phyloP scores from a whole-genome alignment of 2,329 filamentous ascomycete species.

The Apiospora sp. region DNA sequence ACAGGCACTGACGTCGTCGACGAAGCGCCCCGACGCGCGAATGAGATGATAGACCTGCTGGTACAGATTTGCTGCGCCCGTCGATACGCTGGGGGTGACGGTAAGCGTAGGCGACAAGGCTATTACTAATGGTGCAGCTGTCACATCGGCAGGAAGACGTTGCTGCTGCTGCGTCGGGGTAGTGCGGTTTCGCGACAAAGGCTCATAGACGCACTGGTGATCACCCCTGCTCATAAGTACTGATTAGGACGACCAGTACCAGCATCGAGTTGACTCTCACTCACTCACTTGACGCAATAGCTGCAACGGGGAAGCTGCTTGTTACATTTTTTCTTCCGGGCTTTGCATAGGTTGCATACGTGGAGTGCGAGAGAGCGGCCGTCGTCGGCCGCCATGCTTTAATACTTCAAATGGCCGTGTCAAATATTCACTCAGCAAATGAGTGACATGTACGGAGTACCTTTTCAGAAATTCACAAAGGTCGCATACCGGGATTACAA shows the following conservation, averaged over 20 bases:
- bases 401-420: too few species aligned
- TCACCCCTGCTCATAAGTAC: neutral
- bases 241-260: neutral
- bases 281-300: slow-evolving; percentile 24
- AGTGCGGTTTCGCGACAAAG: neutral
- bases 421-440: too few species aligned
- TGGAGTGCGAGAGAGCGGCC: neutral
- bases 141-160: neutral
- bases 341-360: slow-evolving; percentile 30
- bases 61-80: slow-evolving; percentile 14
- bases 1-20: slow-evolving; percentile 37
- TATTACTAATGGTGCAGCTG: neutral
- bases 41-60: slow-evolving; percentile 24
- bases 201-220: neutral
- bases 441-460: too few species aligned
- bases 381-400: slow-evolving; percentile 22
- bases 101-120: neutral
- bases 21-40: slow-evolving; percentile 27
- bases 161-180: neutral
- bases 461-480: too few species aligned
- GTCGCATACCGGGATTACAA: too few species aligned
- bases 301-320: slow-evolving; percentile 29
- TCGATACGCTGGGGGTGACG: neutral
- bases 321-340: slow-evolving; percentile 30
- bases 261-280: too few species aligned